Evolutionary conservation across 1,284 basidiomycete species (phyloP).

Genomic region (Rhodotorula sp.): DNA sequence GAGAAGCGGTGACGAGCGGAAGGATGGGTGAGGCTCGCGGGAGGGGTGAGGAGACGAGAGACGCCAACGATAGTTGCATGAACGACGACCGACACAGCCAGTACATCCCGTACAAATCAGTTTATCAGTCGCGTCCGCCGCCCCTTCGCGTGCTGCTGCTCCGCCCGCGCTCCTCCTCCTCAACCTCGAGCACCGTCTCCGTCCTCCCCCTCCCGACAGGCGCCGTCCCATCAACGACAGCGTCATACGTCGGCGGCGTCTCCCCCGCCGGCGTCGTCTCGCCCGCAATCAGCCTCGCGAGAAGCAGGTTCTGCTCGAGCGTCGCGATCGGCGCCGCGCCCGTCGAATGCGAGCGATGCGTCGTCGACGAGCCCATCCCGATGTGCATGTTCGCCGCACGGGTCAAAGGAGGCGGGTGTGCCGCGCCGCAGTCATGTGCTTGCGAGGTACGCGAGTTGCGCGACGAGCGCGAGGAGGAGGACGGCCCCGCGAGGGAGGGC

Average conservation of each 20-base stretch:
- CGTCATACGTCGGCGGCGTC: constrained; percentile 64
- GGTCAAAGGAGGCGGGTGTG: neutral
- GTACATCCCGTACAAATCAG: neutral
- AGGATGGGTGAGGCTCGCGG: no score
- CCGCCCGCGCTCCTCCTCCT: constrained; percentile 9
- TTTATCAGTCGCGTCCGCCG: neutral
- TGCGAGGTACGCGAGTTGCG: neutral
- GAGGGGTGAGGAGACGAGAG: no score
- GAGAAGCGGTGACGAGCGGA: no score
- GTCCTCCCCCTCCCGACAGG: neutral
- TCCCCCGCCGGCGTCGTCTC: constrained; percentile 66
- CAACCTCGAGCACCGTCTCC: constrained; percentile 1
- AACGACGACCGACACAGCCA: neutral
- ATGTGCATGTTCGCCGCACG: neutral
- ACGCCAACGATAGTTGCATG: neutral
- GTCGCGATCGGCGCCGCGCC: constrained; percentile 14
- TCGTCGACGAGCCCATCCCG: constrained; percentile 1
- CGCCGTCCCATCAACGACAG: constrained; percentile 45
- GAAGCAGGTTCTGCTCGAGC: constrained; percentile 36
- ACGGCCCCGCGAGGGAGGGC: constrained; percentile 15
- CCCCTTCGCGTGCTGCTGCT: constrained; percentile 3
- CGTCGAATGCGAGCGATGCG: constrained; percentile 2
- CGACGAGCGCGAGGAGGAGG: constrained; percentile 5
- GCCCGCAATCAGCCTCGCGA: constrained; percentile 63
- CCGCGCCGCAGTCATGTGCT: constrained; percentile 7